phyloP scores from a whole-genome alignment of 176 grass and related monocot species.

The Themeda triandra region DNA sequence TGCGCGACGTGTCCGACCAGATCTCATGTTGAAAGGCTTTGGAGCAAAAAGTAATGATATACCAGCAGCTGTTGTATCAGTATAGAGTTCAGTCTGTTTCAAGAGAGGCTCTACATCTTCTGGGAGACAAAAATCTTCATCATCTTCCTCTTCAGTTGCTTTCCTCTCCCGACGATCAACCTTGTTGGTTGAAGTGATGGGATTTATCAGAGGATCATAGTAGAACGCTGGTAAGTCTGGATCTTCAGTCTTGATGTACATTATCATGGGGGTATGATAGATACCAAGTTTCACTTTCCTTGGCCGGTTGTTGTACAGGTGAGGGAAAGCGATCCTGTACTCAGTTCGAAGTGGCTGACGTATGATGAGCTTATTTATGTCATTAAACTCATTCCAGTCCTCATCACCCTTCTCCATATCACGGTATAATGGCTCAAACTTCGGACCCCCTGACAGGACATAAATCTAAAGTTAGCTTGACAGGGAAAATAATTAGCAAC shows the following conservation, averaged over 20 bases:
- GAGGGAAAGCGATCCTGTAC: conserved; percentile 96
- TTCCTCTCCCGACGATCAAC: conserved; percentile 67
- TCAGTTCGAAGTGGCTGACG: conserved; percentile 94
- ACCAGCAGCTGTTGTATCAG: conserved; percentile 91
- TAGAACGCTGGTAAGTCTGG: conserved; percentile 98
- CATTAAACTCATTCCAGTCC: conserved; percentile 99
- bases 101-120: conserved; percentile 87
- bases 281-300: conserved; percentile 93
- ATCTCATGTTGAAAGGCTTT: conserved; percentile 92
- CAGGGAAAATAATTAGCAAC: not conserved
- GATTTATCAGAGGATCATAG: conserved; percentile 96
- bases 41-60: conserved; percentile 92
- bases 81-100: conserved; percentile 59
- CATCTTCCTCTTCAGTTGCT: conserved; percentile 64
- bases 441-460: conserved; percentile 65
- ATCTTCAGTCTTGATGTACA: conserved; percentile 99
- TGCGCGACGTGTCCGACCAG: conserved; percentile 84
- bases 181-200: conserved; percentile 85
- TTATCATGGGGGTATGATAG: conserved; percentile 99
- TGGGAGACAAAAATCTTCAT: conserved; percentile 83
- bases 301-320: conserved; percentile 95
- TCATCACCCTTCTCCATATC: conserved; percentile 99
- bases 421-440: conserved; percentile 96
- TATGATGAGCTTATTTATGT: conserved; percentile 99
- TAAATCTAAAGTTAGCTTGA: not conserved